These are phyloP conservation scores for Ichthyophonus hoferi DNA, from an alignment of 208 protist genomes.

Conservation along the genomic window DNA sequence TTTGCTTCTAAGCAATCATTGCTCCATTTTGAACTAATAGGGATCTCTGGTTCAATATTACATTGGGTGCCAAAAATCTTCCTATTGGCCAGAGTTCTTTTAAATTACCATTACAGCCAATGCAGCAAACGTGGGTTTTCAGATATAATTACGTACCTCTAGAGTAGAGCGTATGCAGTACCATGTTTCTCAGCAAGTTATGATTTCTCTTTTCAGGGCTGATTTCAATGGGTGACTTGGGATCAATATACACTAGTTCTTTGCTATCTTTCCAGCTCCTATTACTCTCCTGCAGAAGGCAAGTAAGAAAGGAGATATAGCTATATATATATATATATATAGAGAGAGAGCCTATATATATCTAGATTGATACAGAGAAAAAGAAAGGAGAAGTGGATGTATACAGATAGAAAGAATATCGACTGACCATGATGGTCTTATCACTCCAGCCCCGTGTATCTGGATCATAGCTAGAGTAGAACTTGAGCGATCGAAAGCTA, in stretches of 20 bases:
- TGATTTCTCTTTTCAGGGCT: not conserved
- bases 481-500: not conserved
- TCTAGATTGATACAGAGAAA: not conserved
- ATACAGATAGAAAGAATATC: not conserved
- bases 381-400: not conserved
- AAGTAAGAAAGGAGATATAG: not conserved
- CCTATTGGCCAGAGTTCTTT: too few species aligned
- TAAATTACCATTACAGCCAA: too few species aligned
- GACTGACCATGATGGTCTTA: not conserved
- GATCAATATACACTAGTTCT: not conserved
- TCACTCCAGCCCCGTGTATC: not conserved
- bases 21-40: too few species aligned
- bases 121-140: too few species aligned
- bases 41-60: too few species aligned
- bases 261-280: not conserved
- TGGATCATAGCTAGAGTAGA: not conserved
- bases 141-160: too few species aligned
- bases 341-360: not conserved
- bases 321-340: not conserved
- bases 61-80: too few species aligned
- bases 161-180: not conserved
- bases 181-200: not conserved
- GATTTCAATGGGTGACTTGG: not conserved
- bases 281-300: not conserved
- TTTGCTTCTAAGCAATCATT: too few species aligned